phyloP scores from a whole-genome alignment of 2,329 filamentous ascomycete species.

The Lecanicillium sp. region DNA sequence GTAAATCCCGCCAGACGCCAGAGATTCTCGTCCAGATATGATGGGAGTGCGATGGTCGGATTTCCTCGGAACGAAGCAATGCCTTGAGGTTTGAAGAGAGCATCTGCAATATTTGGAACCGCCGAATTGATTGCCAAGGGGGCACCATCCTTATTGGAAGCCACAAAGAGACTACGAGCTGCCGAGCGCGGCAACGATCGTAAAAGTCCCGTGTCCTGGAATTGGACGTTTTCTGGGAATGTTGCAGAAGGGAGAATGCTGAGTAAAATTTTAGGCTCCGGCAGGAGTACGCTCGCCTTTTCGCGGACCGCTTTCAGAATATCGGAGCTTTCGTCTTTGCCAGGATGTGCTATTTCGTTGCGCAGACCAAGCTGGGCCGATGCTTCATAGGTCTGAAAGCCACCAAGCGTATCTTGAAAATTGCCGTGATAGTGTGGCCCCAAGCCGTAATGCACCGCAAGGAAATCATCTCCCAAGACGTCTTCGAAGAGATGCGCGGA shows the following conservation, averaged over 20 bases:
- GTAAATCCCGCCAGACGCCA: slow-evolving; percentile 93
- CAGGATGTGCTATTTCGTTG: slow-evolving; percentile 84
- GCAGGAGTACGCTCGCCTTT: slow-evolving; percentile 74
- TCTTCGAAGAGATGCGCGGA: slow-evolving; percentile 87
- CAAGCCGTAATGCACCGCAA: slow-evolving; percentile 85
- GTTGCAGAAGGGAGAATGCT: slow-evolving; percentile 77
- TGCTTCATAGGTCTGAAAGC: slow-evolving; percentile 92
- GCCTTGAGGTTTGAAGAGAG: slow-evolving; percentile 73
- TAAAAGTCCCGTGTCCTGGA: slow-evolving; percentile 70
- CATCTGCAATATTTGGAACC: slow-evolving; percentile 80
- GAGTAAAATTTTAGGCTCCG: slow-evolving; percentile 74
- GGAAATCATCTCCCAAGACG: slow-evolving; percentile 79
- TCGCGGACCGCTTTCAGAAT: slow-evolving; percentile 83
- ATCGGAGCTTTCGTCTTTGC: slow-evolving; percentile 85
- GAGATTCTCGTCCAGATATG: slow-evolving; percentile 81
- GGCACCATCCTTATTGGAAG: slow-evolving; percentile 48
- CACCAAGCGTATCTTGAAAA: slow-evolving; percentile 91
- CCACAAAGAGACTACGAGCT: slow-evolving; percentile 50
- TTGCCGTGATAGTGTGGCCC: slow-evolving; percentile 91
- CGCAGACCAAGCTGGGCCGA: slow-evolving; percentile 85
- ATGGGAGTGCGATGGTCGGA: slow-evolving; percentile 74
- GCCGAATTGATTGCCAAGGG: slow-evolving; percentile 84
- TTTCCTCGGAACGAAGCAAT: slow-evolving; percentile 77
- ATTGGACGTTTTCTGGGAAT: slow-evolving; percentile 73
- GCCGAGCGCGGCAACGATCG: slow-evolving; percentile 70